Percentiles rank a stretch among this genome's conserved stretches.
Conservation (phyloP, 2,329 filamentous ascomycete species). For the Colletotrichum gloeosporioides region DNA sequence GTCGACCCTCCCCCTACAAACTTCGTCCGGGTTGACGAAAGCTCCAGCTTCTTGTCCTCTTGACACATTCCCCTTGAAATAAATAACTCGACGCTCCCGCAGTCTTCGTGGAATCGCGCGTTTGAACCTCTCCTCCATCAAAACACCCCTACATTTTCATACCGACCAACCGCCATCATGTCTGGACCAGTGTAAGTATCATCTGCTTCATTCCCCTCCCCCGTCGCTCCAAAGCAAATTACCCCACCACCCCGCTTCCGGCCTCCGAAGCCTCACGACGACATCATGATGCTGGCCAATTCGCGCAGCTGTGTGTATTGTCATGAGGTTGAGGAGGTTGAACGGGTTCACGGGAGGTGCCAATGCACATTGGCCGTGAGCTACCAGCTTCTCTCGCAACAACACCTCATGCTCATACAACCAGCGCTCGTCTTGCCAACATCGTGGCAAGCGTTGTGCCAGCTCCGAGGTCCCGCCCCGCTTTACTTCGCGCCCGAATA, state of each 20-base stretch:
- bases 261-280: constrained; percentile 25
- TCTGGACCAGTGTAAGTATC: constrained; percentile 72
- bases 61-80: constrained; percentile 22
- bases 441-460: constrained; percentile 39
- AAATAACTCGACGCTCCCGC: constrained; percentile 24
- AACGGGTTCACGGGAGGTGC: not conserved
- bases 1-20: constrained; percentile 22
- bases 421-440: constrained; percentile 76
- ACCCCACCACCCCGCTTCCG: constrained; percentile 47
- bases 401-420: constrained; percentile 14
- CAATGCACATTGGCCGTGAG: not conserved
- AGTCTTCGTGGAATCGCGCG: constrained; percentile 3
- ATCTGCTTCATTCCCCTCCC: constrained; percentile 24
- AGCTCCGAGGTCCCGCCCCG: constrained; percentile 44
- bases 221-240: constrained; percentile 21
- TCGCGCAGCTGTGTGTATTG: constrained; percentile 32
- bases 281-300: constrained; percentile 31
- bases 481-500: constrained; percentile 22
- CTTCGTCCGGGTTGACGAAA: constrained; percentile 22
- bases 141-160: not conserved
- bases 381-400: not conserved
- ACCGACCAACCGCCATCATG: constrained; percentile 50
- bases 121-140: constrained; percentile 12
- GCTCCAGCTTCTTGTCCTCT: constrained; percentile 19
- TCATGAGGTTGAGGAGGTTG: not conserved